These are phyloP conservation scores for Pseudophaeomoniella oleicola DNA, from an alignment of 2,329 filamentous ascomycete genomes.

Conservation along the genomic window DNA sequence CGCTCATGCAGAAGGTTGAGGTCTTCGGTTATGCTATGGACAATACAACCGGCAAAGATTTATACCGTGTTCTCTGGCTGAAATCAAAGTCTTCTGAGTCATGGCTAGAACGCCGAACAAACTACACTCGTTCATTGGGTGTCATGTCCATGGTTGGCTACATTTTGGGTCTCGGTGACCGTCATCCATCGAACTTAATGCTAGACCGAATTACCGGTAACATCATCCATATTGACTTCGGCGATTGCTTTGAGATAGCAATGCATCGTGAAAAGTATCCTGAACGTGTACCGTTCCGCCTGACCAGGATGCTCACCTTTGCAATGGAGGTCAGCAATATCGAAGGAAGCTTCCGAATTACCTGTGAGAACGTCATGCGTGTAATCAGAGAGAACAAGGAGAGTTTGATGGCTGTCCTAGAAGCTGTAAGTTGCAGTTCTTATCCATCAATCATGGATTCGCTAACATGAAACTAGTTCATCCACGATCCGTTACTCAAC, in stretches of 20 bases:
- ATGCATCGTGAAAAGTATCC: conserved; percentile 99
- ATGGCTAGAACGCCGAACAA: conserved; percentile 95
- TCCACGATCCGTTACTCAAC: conserved; percentile 95
- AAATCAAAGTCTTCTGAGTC: conserved; percentile 97
- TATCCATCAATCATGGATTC: conserved; percentile 2
- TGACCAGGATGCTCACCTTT: conserved; percentile 97
- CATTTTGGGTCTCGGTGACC: conserved; percentile 88
- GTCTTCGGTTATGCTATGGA: conserved; percentile 98
- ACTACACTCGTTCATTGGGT: conserved; percentile 89
- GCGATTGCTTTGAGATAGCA: conserved; percentile 97
- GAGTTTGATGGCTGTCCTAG: conserved; percentile 92
- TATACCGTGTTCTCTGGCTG: conserved; percentile 95
- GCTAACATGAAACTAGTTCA: conserved; percentile 51
- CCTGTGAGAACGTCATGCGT: conserved; percentile 96
- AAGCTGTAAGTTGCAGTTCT: conserved; percentile 57
- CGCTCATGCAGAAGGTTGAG: conserved; percentile 99
- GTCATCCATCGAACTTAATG: conserved; percentile 96
- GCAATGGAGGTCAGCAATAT: conserved; percentile 99
- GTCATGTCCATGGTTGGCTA: conserved; percentile 99
- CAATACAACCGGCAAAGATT: conserved; percentile 95
- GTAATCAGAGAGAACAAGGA: conserved; percentile 95
- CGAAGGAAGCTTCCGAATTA: conserved; percentile 94
- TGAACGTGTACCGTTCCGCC: conserved; percentile 89
- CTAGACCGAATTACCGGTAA: conserved; percentile 91
- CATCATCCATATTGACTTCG: conserved; percentile 97